A percentile compares a stretch with the other conserved stretches of the same genome.
phyloP scores from a whole-genome alignment of 176 grass and related monocot genomes.

The Carex scoparia region DNA sequence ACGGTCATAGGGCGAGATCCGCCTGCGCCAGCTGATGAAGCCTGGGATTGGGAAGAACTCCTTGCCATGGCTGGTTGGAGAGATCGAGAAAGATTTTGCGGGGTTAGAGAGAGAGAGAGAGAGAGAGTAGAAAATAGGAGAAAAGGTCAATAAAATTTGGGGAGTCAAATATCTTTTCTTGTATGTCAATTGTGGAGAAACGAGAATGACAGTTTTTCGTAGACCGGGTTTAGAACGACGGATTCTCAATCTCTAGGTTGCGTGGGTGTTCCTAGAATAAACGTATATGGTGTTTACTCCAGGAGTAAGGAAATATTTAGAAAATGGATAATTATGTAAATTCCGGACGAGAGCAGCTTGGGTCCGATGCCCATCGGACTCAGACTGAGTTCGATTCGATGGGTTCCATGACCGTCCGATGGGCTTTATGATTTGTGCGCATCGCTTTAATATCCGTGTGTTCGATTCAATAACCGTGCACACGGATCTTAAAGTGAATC shows the following conservation, averaged over 20 bases:
- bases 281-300: background rate
- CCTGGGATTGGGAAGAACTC: conserved; percentile 64
- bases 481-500: no score
- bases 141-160: background rate
- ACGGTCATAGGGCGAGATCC: conserved; percentile 43
- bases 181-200: background rate
- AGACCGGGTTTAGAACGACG: background rate
- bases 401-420: no score
- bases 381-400: no score
- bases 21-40: conserved; percentile 37
- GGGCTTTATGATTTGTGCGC: no score
- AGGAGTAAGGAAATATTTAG: background rate
- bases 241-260: background rate
- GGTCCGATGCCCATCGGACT: no score
- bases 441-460: no score
- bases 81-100: conserved; percentile 12
- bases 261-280: background rate
- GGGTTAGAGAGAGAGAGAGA: background rate
- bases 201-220: background rate
- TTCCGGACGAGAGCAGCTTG: background rate
- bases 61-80: conserved; percentile 50
- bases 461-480: no score
- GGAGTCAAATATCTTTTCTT: background rate
- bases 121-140: background rate
- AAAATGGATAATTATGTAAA: background rate